These are phyloP conservation scores for Magnusiomyces suaveolens DNA, from an alignment of 1,139 yeast genomes.

Conservation along the genomic window DNA sequence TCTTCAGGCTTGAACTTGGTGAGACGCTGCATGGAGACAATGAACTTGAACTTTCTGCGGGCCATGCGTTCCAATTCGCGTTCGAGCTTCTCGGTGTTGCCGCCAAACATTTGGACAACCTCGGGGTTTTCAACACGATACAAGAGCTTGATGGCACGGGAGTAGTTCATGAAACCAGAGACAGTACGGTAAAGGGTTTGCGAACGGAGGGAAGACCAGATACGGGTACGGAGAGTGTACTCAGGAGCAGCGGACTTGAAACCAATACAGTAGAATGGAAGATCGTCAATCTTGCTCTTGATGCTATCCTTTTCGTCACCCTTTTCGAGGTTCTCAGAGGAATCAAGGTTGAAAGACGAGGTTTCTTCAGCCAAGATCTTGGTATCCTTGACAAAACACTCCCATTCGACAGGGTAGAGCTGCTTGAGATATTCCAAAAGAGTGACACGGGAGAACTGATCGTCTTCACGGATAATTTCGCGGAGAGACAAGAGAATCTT, in stretches of 20 bases:
- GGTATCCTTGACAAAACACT: slow-evolving; percentile 53
- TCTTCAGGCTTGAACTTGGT: slow-evolving; percentile 45
- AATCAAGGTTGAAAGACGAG: slow-evolving; percentile 2
- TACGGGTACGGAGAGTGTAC: slow-evolving; percentile 55
- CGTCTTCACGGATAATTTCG: slow-evolving; percentile 59
- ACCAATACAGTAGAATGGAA: slow-evolving; percentile 66
- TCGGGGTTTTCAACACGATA: slow-evolving; percentile 46
- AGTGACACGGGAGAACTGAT: slow-evolving; percentile 50
- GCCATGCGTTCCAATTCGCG: slow-evolving; percentile 44
- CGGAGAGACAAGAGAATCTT: slow-evolving; percentile 54
- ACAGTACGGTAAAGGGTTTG: slow-evolving; percentile 73
- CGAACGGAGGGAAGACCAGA: slow-evolving; percentile 73
- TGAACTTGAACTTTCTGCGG: slow-evolving; percentile 51
- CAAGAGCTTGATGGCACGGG: slow-evolving; percentile 55
- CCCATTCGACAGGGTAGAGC: slow-evolving; percentile 67
- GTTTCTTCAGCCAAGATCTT: slow-evolving; percentile 15
- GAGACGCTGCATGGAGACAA: slow-evolving; percentile 65
- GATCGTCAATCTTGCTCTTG: slow-evolving; percentile 32
- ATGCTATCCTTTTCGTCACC: slow-evolving; percentile 14
- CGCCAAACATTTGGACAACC: slow-evolving; percentile 34
- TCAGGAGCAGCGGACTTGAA: slow-evolving; percentile 55
- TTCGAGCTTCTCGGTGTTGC: slow-evolving; percentile 30
- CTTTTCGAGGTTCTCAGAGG: slow-evolving; percentile 9
- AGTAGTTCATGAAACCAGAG: slow-evolving; percentile 66
- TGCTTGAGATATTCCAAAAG: slow-evolving; percentile 65